These are phyloP conservation scores for Boletus reticuloceps DNA, from an alignment of 768 basidiomycete species.

Conservation along the genomic window DNA sequence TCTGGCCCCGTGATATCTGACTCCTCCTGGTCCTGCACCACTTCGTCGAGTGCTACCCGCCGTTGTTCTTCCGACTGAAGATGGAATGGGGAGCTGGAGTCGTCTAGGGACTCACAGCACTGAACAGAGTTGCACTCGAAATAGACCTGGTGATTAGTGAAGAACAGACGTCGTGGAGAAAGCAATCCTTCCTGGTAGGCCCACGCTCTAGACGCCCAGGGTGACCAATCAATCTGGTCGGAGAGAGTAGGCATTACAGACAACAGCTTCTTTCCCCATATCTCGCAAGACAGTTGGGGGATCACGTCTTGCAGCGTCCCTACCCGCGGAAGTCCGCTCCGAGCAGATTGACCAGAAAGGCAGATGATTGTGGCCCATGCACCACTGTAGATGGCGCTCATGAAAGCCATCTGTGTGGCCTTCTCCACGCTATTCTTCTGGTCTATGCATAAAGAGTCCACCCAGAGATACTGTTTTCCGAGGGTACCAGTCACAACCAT, in stretches of 20 bases:
- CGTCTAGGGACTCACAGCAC: slow-evolving; percentile 13
- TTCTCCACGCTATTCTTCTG: slow-evolving; percentile 8
- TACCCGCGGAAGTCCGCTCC: slow-evolving; percentile 14
- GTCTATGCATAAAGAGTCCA: slow-evolving; percentile 17
- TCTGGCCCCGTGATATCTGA: background rate
- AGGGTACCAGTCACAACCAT: slow-evolving; percentile 12
- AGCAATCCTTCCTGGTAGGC: slow-evolving; percentile 19
- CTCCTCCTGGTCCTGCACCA: background rate
- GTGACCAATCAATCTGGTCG: slow-evolving; percentile 4
- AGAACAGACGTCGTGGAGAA: slow-evolving; percentile 16
- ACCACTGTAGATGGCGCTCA: slow-evolving; percentile 16
- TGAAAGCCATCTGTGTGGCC: slow-evolving; percentile 9
- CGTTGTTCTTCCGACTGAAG: slow-evolving; percentile 3
- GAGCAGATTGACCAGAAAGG: slow-evolving; percentile 4
- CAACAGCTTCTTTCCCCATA: slow-evolving; percentile 3
- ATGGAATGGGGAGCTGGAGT: slow-evolving; percentile 14
- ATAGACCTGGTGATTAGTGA: slow-evolving; percentile 19
- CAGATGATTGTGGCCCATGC: slow-evolving; percentile 13
- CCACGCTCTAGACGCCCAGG: slow-evolving; percentile 15
- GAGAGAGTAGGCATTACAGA: slow-evolving; percentile 11
- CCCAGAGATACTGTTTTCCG: slow-evolving; percentile 18
- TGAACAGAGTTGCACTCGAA: slow-evolving; percentile 14
- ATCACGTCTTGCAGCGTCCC: slow-evolving; percentile 3
- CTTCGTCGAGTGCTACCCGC: background rate
- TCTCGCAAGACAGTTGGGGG: slow-evolving; percentile 8